Conservation (phyloP, 192 early-diverging fungal genomes). For the Diversispora epigaea region DNA sequence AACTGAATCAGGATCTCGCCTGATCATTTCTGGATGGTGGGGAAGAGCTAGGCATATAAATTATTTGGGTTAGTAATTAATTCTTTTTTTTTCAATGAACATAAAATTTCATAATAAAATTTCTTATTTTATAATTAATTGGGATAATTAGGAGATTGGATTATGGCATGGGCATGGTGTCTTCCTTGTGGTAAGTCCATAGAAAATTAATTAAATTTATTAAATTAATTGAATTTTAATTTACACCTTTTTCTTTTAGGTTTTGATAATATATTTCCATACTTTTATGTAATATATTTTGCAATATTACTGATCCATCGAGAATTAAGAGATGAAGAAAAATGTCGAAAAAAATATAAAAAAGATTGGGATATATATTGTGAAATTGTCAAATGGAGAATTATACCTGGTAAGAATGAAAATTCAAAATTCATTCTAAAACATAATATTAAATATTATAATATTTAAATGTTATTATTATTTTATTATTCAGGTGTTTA, state of each 20-base stretch:
- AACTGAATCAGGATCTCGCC: conserved; percentile 76
- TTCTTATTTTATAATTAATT: background rate
- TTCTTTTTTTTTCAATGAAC: background rate
- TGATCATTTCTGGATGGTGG: conserved; percentile 94
- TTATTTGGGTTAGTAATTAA: conserved; percentile 58
- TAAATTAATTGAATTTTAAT: background rate
- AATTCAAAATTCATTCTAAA: too few relatives aligned
- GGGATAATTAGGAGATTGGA: conserved; percentile 76
- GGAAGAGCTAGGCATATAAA: conserved; percentile 92
- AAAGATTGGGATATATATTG: conserved; percentile 91
- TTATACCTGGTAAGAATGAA: conserved; percentile 66
- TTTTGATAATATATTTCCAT: conserved; percentile 76
- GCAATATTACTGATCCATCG: conserved; percentile 87
- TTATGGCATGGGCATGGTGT: conserved; percentile 88
- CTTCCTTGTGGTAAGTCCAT: conserved; percentile 63
- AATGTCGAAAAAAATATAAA: conserved; percentile 90
- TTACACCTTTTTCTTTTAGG: conserved; percentile 39
- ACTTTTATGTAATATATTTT: conserved; percentile 95
- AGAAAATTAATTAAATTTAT: background rate
- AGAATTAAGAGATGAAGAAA: conserved; percentile 82
- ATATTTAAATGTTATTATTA: background rate
- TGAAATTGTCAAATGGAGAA: conserved; percentile 73
- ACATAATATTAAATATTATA: background rate
- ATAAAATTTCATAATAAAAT: background rate
- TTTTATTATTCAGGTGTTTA: conserved; percentile 5